Conservation (phyloP, 1,284 basidiomycete species). For the Cystobasidium sp. region DNA sequence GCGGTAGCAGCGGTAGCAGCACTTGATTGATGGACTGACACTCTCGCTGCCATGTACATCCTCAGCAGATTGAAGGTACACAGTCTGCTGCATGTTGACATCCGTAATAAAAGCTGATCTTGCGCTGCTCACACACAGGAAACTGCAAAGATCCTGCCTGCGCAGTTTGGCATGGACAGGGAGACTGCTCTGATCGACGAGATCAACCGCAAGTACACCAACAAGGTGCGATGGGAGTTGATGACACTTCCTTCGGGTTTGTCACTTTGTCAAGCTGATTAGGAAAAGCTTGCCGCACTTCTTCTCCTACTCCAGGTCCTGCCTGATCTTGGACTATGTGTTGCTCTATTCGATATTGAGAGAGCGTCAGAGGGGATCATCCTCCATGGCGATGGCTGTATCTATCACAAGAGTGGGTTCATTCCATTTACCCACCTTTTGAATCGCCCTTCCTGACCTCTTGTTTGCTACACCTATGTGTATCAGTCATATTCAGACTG, state of each 20-base stretch:
- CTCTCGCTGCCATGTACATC: constrained; percentile 7
- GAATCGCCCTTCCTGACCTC: neutral
- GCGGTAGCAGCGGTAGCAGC: constrained; percentile 4
- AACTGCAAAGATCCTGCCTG: constrained; percentile 76
- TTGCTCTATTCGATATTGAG: constrained; percentile 84
- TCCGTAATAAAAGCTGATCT: neutral
- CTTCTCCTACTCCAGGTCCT: constrained; percentile 64
- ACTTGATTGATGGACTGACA: neutral
- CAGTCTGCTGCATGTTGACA: neutral
- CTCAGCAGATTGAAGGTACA: constrained; percentile 20
- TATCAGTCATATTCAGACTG: constrained; percentile 80
- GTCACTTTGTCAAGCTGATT: neutral
- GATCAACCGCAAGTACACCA: constrained; percentile 91
- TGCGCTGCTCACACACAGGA: constrained; percentile 60
- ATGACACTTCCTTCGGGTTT: too few species aligned
- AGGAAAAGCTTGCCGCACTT: neutral
- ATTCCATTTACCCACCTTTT: neutral
- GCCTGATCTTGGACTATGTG: constrained; percentile 87
- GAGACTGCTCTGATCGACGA: constrained; percentile 75
- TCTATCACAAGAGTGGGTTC: constrained; percentile 86
- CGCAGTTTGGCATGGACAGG: constrained; percentile 71
- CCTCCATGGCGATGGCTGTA: constrained; percentile 88
- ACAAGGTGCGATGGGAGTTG: constrained; percentile 59
- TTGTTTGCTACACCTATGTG: too few species aligned
- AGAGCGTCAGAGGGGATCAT: constrained; percentile 89